Evolutionary conservation across 306 rosid genomes (phyloP).

Genomic region (Cicer cuneatum): DNA sequence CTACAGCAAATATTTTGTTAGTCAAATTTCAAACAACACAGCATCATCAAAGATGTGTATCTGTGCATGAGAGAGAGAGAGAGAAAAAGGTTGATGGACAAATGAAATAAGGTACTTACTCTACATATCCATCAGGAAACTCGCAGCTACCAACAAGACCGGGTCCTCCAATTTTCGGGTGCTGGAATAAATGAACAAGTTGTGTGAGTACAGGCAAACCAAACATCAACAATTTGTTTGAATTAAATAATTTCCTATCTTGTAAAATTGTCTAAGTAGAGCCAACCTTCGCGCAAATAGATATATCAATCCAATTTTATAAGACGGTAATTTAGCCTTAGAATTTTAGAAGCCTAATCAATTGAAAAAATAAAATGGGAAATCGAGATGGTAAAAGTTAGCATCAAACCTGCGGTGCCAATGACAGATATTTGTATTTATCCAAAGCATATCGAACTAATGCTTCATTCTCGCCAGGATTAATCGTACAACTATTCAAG

Average conservation of each 20-base stretch:
- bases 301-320: constrained; percentile 17
- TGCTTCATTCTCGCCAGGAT: constrained; percentile 99
- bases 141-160: constrained; percentile 81
- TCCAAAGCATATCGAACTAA: constrained; percentile 94
- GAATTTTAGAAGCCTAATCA: constrained; percentile 38
- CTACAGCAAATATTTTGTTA: constrained; percentile 14
- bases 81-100: constrained; percentile 21
- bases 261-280: constrained; percentile 12
- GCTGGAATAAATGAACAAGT: constrained; percentile 54
- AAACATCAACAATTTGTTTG: background rate
- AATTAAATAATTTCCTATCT: background rate
- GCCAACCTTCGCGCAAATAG: constrained; percentile 27
- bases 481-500: constrained; percentile 77
- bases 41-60: background rate
- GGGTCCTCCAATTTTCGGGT: constrained; percentile 94
- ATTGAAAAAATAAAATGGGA: background rate
- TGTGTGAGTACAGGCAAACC: background rate
- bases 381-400: constrained; percentile 26
- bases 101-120: constrained; percentile 60
- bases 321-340: constrained; percentile 9
- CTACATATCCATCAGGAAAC: constrained; percentile 78
- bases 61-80: background rate
- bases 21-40: constrained; percentile 17
- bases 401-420: constrained; percentile 82
- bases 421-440: constrained; percentile 71